These are phyloP conservation scores for Aspergillus pseudonomiae DNA, from an alignment of 2,329 filamentous ascomycete genomes.

Conservation along the genomic window DNA sequence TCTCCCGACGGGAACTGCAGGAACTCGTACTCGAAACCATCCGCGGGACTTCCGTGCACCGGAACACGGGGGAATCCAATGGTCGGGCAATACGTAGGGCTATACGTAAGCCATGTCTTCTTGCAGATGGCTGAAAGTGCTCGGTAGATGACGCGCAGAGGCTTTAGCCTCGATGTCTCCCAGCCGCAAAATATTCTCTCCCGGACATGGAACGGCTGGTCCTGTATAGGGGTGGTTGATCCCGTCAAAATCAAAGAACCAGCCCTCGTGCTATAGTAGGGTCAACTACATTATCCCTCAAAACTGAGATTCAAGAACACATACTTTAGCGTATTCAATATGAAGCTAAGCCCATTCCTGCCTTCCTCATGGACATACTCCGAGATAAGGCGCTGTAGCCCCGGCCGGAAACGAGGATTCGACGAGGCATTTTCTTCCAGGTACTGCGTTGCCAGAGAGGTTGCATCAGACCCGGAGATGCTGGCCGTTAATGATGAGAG, in stretches of 20 bases:
- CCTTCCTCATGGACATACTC: conserved; percentile 53
- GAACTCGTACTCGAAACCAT: conserved; percentile 60
- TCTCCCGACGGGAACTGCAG: conserved; percentile 58
- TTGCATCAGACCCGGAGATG: conserved; percentile 36
- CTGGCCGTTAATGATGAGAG: conserved; percentile 31
- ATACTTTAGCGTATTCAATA: conserved; percentile 59
- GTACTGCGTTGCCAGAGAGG: conserved; percentile 46
- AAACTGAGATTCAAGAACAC: conserved; percentile 14
- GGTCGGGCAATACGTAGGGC: conserved; percentile 52
- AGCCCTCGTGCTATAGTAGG: conserved; percentile 50
- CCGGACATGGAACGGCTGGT: conserved; percentile 57
- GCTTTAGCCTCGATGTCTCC: conserved; percentile 55
- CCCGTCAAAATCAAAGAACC: conserved; percentile 62
- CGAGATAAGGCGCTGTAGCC: conserved; percentile 52
- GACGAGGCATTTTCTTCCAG: conserved; percentile 53
- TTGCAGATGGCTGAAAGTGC: conserved; percentile 55
- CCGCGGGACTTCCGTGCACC: conserved; percentile 53
- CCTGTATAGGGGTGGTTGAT: conserved; percentile 56
- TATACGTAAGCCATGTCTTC: conserved; percentile 56
- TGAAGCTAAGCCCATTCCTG: conserved; percentile 52
- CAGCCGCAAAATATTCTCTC: conserved; percentile 58
- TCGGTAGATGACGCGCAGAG: conserved; percentile 54
- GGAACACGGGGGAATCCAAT: conserved; percentile 60
- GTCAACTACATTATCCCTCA: not conserved
- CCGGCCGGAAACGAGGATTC: conserved; percentile 54